phyloP scores from a whole-genome alignment of 1,284 basidiomycete genomes.

The Tilletia setariae region DNA sequence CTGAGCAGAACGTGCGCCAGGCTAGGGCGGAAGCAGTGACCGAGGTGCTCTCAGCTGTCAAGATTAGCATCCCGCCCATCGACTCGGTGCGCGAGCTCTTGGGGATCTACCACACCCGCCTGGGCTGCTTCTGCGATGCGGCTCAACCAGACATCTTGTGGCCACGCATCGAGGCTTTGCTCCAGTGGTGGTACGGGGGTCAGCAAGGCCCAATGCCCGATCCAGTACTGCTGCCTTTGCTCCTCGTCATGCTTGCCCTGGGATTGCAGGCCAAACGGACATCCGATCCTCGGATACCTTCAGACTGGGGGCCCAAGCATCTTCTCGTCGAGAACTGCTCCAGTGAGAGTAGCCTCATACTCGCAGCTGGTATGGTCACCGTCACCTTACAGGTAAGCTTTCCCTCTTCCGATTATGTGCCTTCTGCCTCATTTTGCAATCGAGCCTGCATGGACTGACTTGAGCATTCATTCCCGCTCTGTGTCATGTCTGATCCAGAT shows the following conservation, averaged over 20 bases:
- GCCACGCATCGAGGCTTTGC: conserved; percentile 40
- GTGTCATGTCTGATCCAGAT: conserved; percentile 29
- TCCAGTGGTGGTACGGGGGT: conserved; percentile 44
- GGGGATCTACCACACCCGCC: conserved; percentile 37
- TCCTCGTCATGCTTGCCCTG: conserved; percentile 40
- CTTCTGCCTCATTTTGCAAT: neutral
- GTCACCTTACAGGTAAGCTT: neutral
- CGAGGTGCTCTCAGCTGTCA: conserved; percentile 34
- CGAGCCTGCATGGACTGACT: neutral
- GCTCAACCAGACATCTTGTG: conserved; percentile 42
- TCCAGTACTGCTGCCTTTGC: conserved; percentile 38
- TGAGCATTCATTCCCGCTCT: neutral
- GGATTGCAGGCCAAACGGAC: conserved; percentile 40
- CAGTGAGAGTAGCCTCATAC: neutral
- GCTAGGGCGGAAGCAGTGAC: conserved; percentile 43
- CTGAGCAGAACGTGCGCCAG: conserved; percentile 37
- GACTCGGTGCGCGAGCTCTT: conserved; percentile 36
- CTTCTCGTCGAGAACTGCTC: neutral
- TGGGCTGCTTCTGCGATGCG: conserved; percentile 40
- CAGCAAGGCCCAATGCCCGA: conserved; percentile 41
- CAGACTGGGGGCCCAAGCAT: conserved; percentile 2
- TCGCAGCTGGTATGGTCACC: neutral
- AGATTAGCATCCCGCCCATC: conserved; percentile 30
- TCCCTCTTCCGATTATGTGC: neutral
- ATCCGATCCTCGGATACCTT: conserved; percentile 17